phyloP scores from a whole-genome alignment of 2,329 filamentous ascomycete species.

The Alternaria viburni region DNA sequence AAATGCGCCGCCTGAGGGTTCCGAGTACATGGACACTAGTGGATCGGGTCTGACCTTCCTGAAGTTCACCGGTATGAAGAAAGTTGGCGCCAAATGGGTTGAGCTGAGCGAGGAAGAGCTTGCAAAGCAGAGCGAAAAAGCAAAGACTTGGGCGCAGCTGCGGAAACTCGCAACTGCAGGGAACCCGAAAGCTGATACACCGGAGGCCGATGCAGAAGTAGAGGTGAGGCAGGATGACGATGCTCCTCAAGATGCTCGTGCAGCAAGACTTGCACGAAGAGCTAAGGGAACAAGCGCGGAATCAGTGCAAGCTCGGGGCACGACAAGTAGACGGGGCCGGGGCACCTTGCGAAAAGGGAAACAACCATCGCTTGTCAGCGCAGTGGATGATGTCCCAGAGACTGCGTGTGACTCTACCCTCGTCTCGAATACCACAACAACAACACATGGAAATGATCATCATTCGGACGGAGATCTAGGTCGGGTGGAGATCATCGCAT shows the following conservation, averaged over 20 bases:
- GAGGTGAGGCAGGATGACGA: not conserved
- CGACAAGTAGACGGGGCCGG: not conserved
- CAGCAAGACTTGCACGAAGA: slow-evolving; percentile 11
- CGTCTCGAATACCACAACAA: not conserved
- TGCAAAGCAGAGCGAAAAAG: slow-evolving; percentile 3
- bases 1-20: slow-evolving; percentile 31
- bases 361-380: not conserved
- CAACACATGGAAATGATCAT: not conserved
- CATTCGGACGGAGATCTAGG: not conserved
- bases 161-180: not conserved
- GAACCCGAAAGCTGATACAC: not conserved
- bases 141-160: not conserved
- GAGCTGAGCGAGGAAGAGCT: slow-evolving; percentile 26
- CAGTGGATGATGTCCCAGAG: not conserved
- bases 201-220: not conserved
- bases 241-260: slow-evolving; percentile 8
- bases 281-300: not conserved
- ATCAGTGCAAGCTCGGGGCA: not conserved
- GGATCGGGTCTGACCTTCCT: slow-evolving; percentile 23
- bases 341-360: not conserved
- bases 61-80: slow-evolving; percentile 35
- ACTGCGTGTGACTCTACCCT: not conserved
- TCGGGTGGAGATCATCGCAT: not conserved
- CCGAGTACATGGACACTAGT: slow-evolving; percentile 38
- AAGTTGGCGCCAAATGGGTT: slow-evolving; percentile 28